These are phyloP conservation scores for Fragaria ananassa DNA, from an alignment of 306 rosid species.

Conservation along the genomic window DNA sequence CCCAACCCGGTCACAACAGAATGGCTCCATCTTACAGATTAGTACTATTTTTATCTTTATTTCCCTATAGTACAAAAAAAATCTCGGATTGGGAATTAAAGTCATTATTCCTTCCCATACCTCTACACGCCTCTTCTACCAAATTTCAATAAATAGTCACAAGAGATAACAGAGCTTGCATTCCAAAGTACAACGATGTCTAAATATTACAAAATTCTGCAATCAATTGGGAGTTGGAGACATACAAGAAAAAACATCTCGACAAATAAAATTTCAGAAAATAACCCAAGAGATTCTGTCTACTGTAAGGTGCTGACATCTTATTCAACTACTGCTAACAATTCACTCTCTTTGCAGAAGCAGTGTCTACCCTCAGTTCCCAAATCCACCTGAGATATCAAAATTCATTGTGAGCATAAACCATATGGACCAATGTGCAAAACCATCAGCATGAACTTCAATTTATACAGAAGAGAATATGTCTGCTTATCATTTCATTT, in stretches of 20 bases:
- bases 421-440: neutral
- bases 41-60: neutral
- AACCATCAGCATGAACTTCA: neutral
- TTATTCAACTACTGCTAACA: slow-evolving; percentile 82
- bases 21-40: neutral
- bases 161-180: neutral
- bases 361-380: slow-evolving; percentile 73
- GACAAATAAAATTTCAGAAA: neutral
- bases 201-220: neutral
- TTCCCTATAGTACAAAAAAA: neutral
- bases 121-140: neutral
- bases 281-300: neutral
- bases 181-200: neutral
- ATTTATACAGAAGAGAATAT: neutral
- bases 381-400: slow-evolving; percentile 76
- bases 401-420: neutral
- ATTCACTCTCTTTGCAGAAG: slow-evolving; percentile 81
- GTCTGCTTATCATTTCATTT: neutral
- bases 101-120: neutral
- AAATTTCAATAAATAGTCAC: too few species aligned
- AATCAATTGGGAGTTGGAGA: neutral
- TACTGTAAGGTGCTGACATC: neutral
- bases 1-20: neutral
- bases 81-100: neutral
- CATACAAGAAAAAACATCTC: neutral